phyloP scores from a whole-genome alignment of 441 rosid species.

The Daphne laureola region DNA sequence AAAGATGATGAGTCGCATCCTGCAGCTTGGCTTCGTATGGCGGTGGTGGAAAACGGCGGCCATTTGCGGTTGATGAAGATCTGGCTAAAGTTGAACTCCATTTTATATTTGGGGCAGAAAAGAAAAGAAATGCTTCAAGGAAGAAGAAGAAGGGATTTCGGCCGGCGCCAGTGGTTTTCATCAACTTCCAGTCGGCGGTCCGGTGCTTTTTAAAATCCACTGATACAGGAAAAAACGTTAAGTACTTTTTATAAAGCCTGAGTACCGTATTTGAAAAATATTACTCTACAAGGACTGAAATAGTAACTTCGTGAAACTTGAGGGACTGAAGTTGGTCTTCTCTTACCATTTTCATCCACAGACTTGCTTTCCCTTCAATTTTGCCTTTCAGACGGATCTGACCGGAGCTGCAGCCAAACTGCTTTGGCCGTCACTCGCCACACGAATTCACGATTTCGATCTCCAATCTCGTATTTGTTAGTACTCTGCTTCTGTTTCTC shows the following conservation, averaged over 20 bases:
- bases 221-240: too few relatives aligned
- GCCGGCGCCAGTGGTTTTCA: constrained; percentile 60
- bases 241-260: too few relatives aligned
- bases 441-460: constrained; percentile 14
- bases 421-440: constrained; percentile 19
- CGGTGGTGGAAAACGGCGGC: constrained; percentile 20
- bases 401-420: constrained; percentile 5
- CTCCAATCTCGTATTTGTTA: constrained; percentile 15
- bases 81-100: constrained; percentile 3
- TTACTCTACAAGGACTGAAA: too few relatives aligned
- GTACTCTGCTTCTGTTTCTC: background rate
- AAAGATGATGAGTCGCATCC: constrained; percentile 26
- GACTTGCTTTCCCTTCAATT: background rate
- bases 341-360: too few relatives aligned
- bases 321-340: background rate
- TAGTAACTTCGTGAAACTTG: too few relatives aligned
- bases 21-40: constrained; percentile 20
- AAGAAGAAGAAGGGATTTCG: constrained; percentile 8
- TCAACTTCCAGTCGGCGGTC: background rate
- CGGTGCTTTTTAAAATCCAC: background rate
- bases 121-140: constrained; percentile 3
- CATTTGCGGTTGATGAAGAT: constrained; percentile 26
- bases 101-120: constrained; percentile 4
- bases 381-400: constrained; percentile 5
- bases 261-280: background rate